These are phyloP conservation scores for Russula olivacea DNA, from an alignment of 768 basidiomycete species.

Conservation along the genomic window DNA sequence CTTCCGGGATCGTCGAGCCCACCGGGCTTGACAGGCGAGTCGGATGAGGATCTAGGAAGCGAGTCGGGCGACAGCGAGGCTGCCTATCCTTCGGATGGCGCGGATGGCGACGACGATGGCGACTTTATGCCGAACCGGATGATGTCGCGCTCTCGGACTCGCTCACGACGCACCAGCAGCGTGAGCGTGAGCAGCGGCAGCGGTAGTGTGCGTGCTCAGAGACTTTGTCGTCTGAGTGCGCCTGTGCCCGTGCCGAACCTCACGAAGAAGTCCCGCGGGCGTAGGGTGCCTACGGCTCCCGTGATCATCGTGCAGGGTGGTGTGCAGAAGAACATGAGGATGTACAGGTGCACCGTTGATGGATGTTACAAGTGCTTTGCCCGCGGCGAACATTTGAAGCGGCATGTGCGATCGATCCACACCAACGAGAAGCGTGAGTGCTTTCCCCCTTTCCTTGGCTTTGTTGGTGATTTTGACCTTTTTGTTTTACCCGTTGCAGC, in stretches of 20 bases:
- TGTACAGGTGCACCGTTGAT: conserved; percentile 68
- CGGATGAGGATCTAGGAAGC: conserved; percentile 20
- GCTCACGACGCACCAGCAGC: conserved; percentile 22
- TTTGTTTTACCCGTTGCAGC: conserved; percentile 39
- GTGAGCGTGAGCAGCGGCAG: conserved; percentile 21
- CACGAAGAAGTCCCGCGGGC: conserved; percentile 75
- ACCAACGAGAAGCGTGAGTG: conserved; percentile 87
- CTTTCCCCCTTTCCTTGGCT: conserved; percentile 9
- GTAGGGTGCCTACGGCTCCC: conserved; percentile 58
- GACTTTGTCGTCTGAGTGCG: conserved; percentile 36
- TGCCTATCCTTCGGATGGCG: conserved; percentile 13
- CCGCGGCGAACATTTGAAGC: conserved; percentile 83
- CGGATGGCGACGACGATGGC: conserved; percentile 18
- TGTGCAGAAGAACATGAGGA: conserved; percentile 31
- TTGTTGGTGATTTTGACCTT: conserved; percentile 15
- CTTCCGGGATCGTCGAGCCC: conserved; percentile 21
- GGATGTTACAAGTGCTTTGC: conserved; percentile 88
- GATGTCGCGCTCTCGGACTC: conserved; percentile 4
- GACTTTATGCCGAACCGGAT: conserved; percentile 15
- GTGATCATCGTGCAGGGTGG: conserved; percentile 28
- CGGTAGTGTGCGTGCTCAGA: conserved; percentile 27
- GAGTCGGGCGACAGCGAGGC: conserved; percentile 24
- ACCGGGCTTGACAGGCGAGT: conserved; percentile 21
- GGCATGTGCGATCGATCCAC: conserved; percentile 84
- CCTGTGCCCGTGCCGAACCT: conserved; percentile 71